A percentile compares a stretch with the other conserved stretches of the same genome.
Evolutionary conservation across 208 protist species (phyloP).

Genomic region (Leishmania major): DNA sequence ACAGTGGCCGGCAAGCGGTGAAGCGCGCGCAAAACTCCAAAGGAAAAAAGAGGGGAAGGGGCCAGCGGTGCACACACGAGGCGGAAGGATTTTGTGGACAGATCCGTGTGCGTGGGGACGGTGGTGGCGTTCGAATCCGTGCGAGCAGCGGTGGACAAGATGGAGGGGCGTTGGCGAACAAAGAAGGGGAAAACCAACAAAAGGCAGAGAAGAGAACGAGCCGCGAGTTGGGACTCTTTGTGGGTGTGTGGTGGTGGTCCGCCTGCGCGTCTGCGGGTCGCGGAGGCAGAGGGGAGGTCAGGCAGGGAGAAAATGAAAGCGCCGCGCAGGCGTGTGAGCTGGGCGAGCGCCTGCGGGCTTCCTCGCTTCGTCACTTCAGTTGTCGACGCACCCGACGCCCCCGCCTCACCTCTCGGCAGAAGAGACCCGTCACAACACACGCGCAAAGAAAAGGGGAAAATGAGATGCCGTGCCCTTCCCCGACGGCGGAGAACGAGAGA

Average conservation of each 20-base stretch:
- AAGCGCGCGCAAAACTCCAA: background rate
- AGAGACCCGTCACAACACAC: background rate
- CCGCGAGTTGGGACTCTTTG: background rate
- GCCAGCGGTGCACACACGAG: background rate
- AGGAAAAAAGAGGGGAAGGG: background rate
- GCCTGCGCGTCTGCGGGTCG: background rate
- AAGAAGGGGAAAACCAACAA: background rate
- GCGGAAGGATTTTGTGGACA: background rate
- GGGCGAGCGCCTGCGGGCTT: background rate
- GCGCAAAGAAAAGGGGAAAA: background rate
- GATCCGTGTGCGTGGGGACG: background rate
- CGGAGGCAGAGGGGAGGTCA: background rate
- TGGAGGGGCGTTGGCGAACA: background rate
- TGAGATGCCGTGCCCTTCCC: background rate
- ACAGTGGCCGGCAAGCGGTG: background rate
- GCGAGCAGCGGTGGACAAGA: background rate
- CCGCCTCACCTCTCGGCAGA: background rate
- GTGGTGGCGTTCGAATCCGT: background rate
- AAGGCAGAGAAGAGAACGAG: background rate
- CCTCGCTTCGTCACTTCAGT: background rate
- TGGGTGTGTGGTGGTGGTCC: background rate
- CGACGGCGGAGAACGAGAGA: background rate
- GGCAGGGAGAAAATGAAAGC: background rate
- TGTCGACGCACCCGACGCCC: background rate
- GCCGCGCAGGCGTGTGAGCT: background rate